Evolutionary conservation across 164 flowering plant genomes (phyloP).

Genomic region (Santalum album): DNA sequence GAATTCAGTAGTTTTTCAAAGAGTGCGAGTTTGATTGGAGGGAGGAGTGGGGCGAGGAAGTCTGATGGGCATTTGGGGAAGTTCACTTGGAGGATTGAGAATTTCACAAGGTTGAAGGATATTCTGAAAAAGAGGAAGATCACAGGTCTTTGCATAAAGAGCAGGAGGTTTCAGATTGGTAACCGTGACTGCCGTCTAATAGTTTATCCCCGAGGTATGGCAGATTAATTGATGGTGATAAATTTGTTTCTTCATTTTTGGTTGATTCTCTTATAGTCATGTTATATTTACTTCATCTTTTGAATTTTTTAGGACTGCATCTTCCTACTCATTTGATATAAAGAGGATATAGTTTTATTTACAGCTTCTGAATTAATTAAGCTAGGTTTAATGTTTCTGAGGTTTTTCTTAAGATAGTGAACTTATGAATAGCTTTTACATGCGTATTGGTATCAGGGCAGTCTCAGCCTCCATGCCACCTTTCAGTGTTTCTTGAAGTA

Average conservation of each 20-base stretch:
- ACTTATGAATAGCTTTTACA: constrained; percentile 23
- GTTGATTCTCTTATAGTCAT: not conserved
- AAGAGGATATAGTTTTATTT: not conserved
- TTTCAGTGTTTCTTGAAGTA: constrained; percentile 96
- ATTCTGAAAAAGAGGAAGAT: constrained; percentile 92
- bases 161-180: constrained; percentile 96
- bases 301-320: not conserved
- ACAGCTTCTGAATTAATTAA: constrained; percentile 6
- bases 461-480: constrained; percentile 99
- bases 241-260: not conserved
- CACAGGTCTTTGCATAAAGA: constrained; percentile 92
- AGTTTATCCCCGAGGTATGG: constrained; percentile 94
- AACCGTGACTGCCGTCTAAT: constrained; percentile 93
- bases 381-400: not conserved
- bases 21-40: constrained; percentile 56
- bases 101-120: constrained; percentile 87
- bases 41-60: constrained; percentile 55
- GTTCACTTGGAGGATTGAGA: constrained; percentile 91
- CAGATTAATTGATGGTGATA: not conserved
- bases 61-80: constrained; percentile 86
- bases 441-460: constrained; percentile 81
- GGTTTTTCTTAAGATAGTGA: constrained; percentile 5
- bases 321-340: not conserved
- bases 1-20: constrained; percentile 71
- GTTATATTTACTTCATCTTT: not conserved